Evolutionary conservation across 2,329 filamentous ascomycete species (phyloP), one percentile per base, ranked within the genome.

Genomic region (Aphanocladium album): DNA sequence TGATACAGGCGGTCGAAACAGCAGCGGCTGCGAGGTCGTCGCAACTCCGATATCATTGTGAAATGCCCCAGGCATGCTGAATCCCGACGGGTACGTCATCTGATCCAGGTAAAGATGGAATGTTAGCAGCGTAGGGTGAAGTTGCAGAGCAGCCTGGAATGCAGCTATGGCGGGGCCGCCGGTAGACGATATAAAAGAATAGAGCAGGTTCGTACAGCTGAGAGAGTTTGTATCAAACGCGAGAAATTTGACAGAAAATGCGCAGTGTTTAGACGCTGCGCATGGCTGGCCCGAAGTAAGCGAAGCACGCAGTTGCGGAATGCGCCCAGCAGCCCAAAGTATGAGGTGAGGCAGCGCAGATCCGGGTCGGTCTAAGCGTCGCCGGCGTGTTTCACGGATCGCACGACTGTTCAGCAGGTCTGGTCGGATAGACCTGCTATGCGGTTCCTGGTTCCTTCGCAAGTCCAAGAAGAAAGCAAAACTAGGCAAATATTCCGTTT

Each of bases 1-100:
- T 8, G 79, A 79, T 21, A 71, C 67, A 8, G 79, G 79, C 12
- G 79, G 77, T 60, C 77, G 77, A 63, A 80, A 81, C 35, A 82
- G 71, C 56, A 77, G 77, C 7, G 79, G 74, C 64, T 80, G 77
- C 14, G 56, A 51, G n/a, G 47, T 19, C 17, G 23, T 25, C 21
- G 43, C 25, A 5, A 27, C 39, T 37, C 77, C 50, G 50, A 21
- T 30, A 12, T 60, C 58, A 33, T 21, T 50, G 43, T 56, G 66
- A 60, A 73, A 73, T 27, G 68, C 67, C 56, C 70, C 70, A 9
- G 73, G 70, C 70, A 75, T 74, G 27, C 69, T 66, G 56, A 71
- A 67, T 37, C 70, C 67, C 14, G 71, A 67, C 19, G 67, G 68
- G 59, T 70, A 73, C 23, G 70, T 68, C 70, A 72, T 72, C 27